phyloP scores from a whole-genome alignment of 2,329 filamentous ascomycete genomes.

The Aspergillus arachidicola region DNA sequence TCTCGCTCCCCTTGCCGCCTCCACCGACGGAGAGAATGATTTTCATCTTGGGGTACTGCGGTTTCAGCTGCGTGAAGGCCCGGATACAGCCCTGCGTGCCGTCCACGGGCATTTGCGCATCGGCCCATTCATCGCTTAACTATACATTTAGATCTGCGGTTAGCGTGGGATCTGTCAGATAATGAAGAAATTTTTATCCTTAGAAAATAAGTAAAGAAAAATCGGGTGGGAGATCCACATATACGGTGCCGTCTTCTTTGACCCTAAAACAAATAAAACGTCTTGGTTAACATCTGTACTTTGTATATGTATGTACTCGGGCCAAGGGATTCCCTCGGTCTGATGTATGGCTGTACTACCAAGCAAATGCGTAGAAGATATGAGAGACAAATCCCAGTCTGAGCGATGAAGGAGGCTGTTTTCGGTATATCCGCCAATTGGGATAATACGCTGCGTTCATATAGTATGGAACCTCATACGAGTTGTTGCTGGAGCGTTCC shows the following conservation, averaged over 20 bases:
- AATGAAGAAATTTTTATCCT: not conserved
- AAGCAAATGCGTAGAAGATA: conserved; percentile 81
- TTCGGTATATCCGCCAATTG: conserved; percentile 73
- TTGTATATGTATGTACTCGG: conserved; percentile 3
- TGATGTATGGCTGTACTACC: conserved; percentile 39
- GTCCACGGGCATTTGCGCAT: conserved; percentile 71
- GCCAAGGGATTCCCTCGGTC: conserved; percentile 8
- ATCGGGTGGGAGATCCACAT: conserved; percentile 58
- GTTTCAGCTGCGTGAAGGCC: conserved; percentile 73
- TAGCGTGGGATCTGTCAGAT: not conserved
- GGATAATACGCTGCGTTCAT: conserved; percentile 82
- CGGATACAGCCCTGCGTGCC: conserved; percentile 71
- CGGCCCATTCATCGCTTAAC: conserved; percentile 80
- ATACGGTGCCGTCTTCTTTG: conserved; percentile 70
- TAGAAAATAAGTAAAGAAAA: conserved; percentile 18
- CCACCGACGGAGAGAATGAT: conserved; percentile 80
- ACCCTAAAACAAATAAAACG: conserved; percentile 53
- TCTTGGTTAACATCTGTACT: conserved; percentile 28
- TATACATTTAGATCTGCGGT: conserved; percentile 36
- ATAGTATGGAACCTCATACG: conserved; percentile 43
- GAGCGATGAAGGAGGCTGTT: conserved; percentile 72
- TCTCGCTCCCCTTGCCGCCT: conserved; percentile 61
- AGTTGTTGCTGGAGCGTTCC: conserved; percentile 27
- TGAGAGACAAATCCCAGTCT: conserved; percentile 78
- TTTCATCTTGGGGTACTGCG: conserved; percentile 69